phyloP scores from a whole-genome alignment of 2,329 filamentous ascomycete genomes.

The Neophaeococcomyces mojaviensis region DNA sequence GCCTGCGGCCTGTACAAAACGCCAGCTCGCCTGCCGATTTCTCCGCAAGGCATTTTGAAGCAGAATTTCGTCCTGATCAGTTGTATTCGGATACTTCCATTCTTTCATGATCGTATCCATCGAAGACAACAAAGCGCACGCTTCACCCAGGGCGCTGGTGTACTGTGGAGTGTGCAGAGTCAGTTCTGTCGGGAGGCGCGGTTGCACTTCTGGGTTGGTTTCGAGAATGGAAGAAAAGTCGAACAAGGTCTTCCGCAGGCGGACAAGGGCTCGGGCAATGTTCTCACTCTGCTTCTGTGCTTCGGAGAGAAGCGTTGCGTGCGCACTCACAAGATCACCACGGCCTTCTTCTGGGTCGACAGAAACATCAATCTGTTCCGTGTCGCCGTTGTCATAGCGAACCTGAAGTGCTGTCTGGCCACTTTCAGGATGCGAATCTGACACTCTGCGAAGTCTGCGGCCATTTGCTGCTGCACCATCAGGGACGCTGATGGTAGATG shows the following conservation, averaged over 20 bases:
- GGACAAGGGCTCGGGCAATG: slow-evolving; percentile 49
- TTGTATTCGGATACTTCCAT: slow-evolving; percentile 55
- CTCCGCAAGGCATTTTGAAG: slow-evolving; percentile 50
- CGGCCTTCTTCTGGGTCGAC: background rate
- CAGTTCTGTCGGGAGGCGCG: slow-evolving; percentile 24
- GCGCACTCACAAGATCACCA: slow-evolving; percentile 24
- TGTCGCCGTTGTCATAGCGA: slow-evolving; percentile 53
- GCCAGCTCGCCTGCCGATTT: slow-evolving; percentile 48
- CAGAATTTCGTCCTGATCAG: slow-evolving; percentile 43
- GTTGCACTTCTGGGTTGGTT: slow-evolving; percentile 24
- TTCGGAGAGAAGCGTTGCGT: slow-evolving; percentile 43
- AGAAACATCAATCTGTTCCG: slow-evolving; percentile 42
- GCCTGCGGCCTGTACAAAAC: slow-evolving; percentile 57
- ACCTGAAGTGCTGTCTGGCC: slow-evolving; percentile 47
- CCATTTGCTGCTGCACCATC: slow-evolving; percentile 37
- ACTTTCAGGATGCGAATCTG: slow-evolving; percentile 31
- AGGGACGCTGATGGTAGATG: slow-evolving; percentile 34
- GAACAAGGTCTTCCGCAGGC: slow-evolving; percentile 50
- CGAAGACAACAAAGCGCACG: slow-evolving; percentile 43
- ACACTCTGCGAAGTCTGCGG: slow-evolving; percentile 43
- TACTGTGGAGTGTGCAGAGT: slow-evolving; percentile 33
- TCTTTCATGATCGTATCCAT: slow-evolving; percentile 49
- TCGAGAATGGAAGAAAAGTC: slow-evolving; percentile 34
- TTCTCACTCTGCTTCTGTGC: slow-evolving; percentile 47
- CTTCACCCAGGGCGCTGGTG: slow-evolving; percentile 35